Evolutionary conservation across 1,139 yeast species (phyloP), one percentile per base, ranked within the genome.

Genomic region (Candida pseudoviswanathii): DNA sequence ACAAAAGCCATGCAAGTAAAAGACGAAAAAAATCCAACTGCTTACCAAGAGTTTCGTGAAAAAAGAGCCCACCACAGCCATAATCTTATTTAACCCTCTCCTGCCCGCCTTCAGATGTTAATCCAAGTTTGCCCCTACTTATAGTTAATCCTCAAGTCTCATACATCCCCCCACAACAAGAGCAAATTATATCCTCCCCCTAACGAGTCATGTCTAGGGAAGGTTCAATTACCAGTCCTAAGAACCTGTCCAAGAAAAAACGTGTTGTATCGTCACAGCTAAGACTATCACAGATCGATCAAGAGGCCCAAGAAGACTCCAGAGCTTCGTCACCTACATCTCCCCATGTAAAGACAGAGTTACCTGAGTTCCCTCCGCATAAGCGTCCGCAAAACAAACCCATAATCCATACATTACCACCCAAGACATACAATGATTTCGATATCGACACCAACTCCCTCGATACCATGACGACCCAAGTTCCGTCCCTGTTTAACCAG

Each of bases 281-380:
- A 36, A 45, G 51, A 44, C 43, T 51, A 37, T 46, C 51, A 7
- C 33, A 41, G 26, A 24, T 41, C 4, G 51, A 45, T 21, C 31
- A 36, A 30, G 29, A 30, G 33, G 6, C 38, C 3, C 11, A 29
- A 26, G 43, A 38, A 27, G 31, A 25, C 8, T 27, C 29, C 8
- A n/a, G 24, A 39, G 16, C 38, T 16, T 39, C 40, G n/a, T 22
- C 37, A 4, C 22, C 37, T 9, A 27, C 47, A 10, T 30, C 44
- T 6, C 32, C 44, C n/a, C 36, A 34, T 25, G 22, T 30, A 5
- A 21, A 27, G 34, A 26, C 44, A 31, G 24, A 30, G 9, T n/a
- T 40, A 7, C 34, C 43, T 2, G 41, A 37, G 8, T 4, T 37
- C 5, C 11, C 22, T 24, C 21, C 29, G 22, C 21, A n/a, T 3